Evolutionary conservation across 306 rosid genomes (phyloP).

Genomic region (Medicago arabica): DNA sequence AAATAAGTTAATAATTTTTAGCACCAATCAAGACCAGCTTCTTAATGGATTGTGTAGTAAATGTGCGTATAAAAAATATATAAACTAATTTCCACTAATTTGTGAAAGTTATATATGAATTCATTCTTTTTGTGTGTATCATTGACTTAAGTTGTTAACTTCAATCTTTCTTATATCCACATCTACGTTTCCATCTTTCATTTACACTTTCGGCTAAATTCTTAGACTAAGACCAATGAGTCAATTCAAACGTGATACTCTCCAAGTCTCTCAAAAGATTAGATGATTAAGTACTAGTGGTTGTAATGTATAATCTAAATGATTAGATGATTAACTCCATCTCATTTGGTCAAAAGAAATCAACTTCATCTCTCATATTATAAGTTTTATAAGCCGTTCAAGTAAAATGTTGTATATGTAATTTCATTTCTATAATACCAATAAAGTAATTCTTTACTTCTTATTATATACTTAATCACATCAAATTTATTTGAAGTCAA

Average conservation of each 20-base stretch:
- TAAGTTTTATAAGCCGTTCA: neutral
- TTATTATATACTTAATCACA: neutral
- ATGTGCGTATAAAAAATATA: neutral
- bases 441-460: neutral
- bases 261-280: conserved; percentile 2
- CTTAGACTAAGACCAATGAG: conserved; percentile 20
- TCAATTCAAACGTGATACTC: conserved; percentile 26
- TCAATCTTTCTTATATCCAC: neutral
- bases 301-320: conserved; percentile 6
- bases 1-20: conserved; percentile 3
- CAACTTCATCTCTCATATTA: neutral
- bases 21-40: neutral
- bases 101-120: neutral
- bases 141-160: conserved; percentile 19
- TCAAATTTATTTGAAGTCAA: neutral
- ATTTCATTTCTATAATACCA: neutral
- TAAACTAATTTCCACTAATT: conserved; percentile 6
- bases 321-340: neutral
- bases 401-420: neutral
- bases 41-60: neutral
- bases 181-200: conserved; percentile 7
- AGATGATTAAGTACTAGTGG: conserved; percentile 6
- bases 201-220: conserved; percentile 33
- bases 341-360: neutral
- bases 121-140: neutral